phyloP scores from a whole-genome alignment of 2,329 filamentous ascomycete species.

The Alternaria conjuncta region DNA sequence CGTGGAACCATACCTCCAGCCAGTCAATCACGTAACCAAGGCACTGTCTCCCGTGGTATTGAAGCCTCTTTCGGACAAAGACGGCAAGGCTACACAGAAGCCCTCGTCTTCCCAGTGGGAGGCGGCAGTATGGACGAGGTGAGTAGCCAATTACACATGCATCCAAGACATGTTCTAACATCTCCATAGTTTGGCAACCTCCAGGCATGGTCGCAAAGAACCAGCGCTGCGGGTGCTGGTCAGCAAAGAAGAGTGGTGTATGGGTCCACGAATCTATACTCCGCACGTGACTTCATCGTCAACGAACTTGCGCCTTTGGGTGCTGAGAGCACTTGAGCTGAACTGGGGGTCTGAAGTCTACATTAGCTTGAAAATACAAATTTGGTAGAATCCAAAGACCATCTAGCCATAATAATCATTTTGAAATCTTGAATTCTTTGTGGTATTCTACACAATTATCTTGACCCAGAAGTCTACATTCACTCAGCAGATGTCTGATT shows the following conservation, averaged over 20 bases:
- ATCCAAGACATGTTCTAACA: not conserved
- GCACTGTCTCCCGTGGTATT: constrained; percentile 63
- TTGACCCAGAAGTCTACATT: not conserved
- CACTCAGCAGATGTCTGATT: not conserved
- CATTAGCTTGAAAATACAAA: not conserved
- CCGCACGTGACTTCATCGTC: constrained; percentile 66
- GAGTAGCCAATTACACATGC: constrained; percentile 53
- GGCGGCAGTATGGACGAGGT: constrained; percentile 99
- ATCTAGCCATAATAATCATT: not conserved
- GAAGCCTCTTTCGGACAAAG: constrained; percentile 88
- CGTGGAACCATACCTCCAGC: constrained; percentile 88
- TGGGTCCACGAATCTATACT: constrained; percentile 81
- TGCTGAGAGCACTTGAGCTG: constrained; percentile 52
- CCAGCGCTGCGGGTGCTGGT: constrained; percentile 63
- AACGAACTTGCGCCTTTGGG: constrained; percentile 65
- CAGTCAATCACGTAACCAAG: constrained; percentile 59
- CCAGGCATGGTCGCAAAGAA: constrained; percentile 91
- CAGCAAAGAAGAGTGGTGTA: constrained; percentile 86
- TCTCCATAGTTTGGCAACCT: constrained; percentile 64
- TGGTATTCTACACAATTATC: not conserved
- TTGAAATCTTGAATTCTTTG: not conserved
- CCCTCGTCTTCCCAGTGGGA: constrained; percentile 89
- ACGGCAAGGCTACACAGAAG: constrained; percentile 86
- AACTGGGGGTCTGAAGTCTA: not conserved
- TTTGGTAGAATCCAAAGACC: too few relatives aligned